These are phyloP conservation scores for Cryptosporidium tyzzeri DNA, from an alignment of 169 alveolate genomes.

Conservation along the genomic window DNA sequence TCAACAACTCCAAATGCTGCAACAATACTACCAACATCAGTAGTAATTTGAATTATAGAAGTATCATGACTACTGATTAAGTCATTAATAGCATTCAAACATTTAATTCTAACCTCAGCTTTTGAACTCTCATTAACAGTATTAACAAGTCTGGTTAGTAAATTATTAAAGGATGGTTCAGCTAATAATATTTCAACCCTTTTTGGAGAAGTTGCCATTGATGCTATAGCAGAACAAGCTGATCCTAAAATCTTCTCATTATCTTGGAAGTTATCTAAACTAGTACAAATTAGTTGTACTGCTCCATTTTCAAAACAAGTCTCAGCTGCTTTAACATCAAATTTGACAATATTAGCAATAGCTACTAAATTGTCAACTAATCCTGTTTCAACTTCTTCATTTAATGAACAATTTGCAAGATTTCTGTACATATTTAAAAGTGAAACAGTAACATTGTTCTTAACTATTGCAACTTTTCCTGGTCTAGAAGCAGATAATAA, in stretches of 20 bases:
- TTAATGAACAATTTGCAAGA: constrained; percentile 35
- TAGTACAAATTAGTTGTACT: constrained; percentile 84
- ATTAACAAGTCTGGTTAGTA: constrained; percentile 81
- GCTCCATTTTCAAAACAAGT: constrained; percentile 85
- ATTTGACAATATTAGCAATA: constrained; percentile 84
- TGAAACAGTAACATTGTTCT: constrained; percentile 28
- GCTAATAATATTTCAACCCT: constrained; percentile 85
- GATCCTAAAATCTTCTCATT: constrained; percentile 86
- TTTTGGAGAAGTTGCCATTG: constrained; percentile 88
- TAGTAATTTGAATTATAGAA: constrained; percentile 57
- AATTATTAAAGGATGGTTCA: constrained; percentile 85
- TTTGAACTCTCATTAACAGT: constrained; percentile 79
- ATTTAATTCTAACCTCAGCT: constrained; percentile 46
- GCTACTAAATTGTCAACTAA: constrained; percentile 77
- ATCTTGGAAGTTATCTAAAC: constrained; percentile 86
- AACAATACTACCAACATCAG: constrained; percentile 63
- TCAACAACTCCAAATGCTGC: constrained; percentile 76
- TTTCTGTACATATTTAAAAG: constrained; percentile 40
- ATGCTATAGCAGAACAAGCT: constrained; percentile 90
- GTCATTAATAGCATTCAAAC: constrained; percentile 69
- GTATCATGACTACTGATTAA: constrained; percentile 73
- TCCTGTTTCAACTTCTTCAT: constrained; percentile 71
- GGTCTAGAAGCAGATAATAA: constrained; percentile 32
- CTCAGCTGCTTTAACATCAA: constrained; percentile 87
- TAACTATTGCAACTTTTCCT: constrained; percentile 65